These are phyloP conservation scores for Apostasia shenzhenica DNA, from an alignment of 106 monocot genomes.

Conservation along the genomic window DNA sequence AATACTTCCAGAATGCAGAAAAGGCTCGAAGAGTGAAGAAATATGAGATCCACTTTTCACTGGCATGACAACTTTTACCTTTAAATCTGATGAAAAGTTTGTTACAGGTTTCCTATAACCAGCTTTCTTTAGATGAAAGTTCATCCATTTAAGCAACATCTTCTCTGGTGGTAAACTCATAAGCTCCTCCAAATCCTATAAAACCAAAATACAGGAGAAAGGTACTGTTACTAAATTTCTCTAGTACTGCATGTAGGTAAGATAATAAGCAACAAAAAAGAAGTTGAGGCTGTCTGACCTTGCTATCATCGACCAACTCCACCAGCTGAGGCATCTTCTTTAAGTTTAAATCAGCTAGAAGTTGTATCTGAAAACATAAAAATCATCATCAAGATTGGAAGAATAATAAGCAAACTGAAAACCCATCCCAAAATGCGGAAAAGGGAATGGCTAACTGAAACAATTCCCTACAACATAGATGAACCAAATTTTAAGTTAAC, in stretches of 20 bases:
- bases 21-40: neutral
- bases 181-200: slow-evolving; percentile 71
- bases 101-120: slow-evolving; percentile 86
- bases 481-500: too few species aligned
- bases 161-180: slow-evolving; percentile 88
- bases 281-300: slow-evolving; percentile 20
- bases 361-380: slow-evolving; percentile 49
- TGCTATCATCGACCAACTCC: slow-evolving; percentile 62
- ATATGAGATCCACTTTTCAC: too few species aligned
- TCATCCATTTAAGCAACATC: slow-evolving; percentile 95
- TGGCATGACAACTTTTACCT: slow-evolving; percentile 34
- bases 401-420: neutral
- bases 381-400: slow-evolving; percentile 1
- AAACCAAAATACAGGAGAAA: neutral
- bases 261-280: neutral
- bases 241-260: neutral
- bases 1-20: neutral
- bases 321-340: slow-evolving; percentile 72
- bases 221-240: neutral
- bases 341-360: slow-evolving; percentile 68
- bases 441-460: neutral
- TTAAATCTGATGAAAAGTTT: slow-evolving; percentile 96
- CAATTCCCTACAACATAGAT: neutral
- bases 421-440: neutral
- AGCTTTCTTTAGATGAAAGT: slow-evolving; percentile 95